These are phyloP conservation scores for Lippia alba DNA, from an alignment of 305 asterid genomes.

Conservation along the genomic window DNA sequence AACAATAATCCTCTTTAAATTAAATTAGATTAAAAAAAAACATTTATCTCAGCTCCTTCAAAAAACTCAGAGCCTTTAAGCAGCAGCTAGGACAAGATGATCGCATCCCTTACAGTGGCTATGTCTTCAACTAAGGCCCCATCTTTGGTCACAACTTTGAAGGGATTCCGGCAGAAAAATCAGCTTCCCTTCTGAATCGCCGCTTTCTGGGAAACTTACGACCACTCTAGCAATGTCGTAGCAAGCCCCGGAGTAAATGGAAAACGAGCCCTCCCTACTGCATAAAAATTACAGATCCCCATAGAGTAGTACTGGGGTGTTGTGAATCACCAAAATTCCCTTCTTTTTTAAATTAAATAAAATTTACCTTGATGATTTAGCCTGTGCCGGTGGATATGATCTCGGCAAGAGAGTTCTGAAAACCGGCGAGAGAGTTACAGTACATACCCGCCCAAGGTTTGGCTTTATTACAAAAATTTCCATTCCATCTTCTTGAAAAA, in stretches of 20 bases:
- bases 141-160: slow-evolving; percentile 53
- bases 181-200: slow-evolving; percentile 44
- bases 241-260: slow-evolving; percentile 32
- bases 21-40: no score
- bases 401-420: slow-evolving; percentile 74
- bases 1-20: no score
- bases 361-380: slow-evolving; percentile 50
- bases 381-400: slow-evolving; percentile 59
- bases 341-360: not conserved
- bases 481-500: no score
- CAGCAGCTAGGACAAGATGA: slow-evolving; percentile 58
- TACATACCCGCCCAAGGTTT: no score
- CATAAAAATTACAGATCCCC: slow-evolving; percentile 9
- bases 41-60: no score
- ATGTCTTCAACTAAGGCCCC: slow-evolving; percentile 73
- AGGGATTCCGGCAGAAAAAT: slow-evolving; percentile 62
- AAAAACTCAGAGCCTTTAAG: slow-evolving; percentile 5
- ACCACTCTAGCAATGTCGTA: slow-evolving; percentile 49
- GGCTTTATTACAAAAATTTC: no score
- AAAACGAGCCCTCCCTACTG: slow-evolving; percentile 39
- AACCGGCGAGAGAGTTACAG: slow-evolving; percentile 30
- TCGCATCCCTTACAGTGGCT: slow-evolving; percentile 74
- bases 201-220: slow-evolving; percentile 53
- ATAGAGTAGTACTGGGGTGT: no score
- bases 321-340: no score